Percentiles rank a stretch among this genome's conserved stretches.
Conservation (phyloP, 805 yeast genomes). For the Hanseniaspora pseudoguilliermondii region DNA sequence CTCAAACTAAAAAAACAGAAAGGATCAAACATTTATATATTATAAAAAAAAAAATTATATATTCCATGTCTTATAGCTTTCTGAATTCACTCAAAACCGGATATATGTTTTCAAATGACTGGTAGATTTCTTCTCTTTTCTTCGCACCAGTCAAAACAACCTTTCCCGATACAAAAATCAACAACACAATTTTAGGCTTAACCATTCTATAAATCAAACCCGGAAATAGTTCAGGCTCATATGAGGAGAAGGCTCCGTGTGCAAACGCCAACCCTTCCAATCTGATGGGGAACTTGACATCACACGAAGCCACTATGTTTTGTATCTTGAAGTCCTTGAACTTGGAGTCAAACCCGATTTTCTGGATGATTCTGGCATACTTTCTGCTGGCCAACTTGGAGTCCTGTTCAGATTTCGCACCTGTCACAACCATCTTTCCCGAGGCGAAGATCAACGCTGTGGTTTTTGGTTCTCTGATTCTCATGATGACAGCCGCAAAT, state of each 20-base stretch:
- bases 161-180: constrained; percentile 93
- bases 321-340: constrained; percentile 96
- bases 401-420: constrained; percentile 97
- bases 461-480: constrained; percentile 97
- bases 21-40: background rate
- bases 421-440: constrained; percentile 98
- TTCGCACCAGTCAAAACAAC: constrained; percentile 97
- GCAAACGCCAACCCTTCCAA: constrained; percentile 94
- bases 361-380: constrained; percentile 95
- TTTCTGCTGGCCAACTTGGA: constrained; percentile 96
- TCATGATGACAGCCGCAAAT: constrained; percentile 98
- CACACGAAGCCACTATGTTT: constrained; percentile 97
- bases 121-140: constrained; percentile 95
- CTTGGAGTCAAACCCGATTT: constrained; percentile 93
- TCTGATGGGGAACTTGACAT: constrained; percentile 94
- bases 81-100: constrained; percentile 97
- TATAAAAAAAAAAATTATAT: background rate
- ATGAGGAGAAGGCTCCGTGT: constrained; percentile 97
- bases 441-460: constrained; percentile 96
- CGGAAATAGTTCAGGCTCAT: constrained; percentile 96
- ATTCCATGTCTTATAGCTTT: constrained; percentile 34
- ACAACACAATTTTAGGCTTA: constrained; percentile 89
- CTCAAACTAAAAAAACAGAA: too few species aligned
- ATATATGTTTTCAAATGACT: constrained; percentile 94
- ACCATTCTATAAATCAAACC: constrained; percentile 99